Evolutionary conservation across 2,329 filamentous ascomycete species (phyloP), one percentile per base, ranked within the genome.

Genomic region (Myrmaecium sp.): DNA sequence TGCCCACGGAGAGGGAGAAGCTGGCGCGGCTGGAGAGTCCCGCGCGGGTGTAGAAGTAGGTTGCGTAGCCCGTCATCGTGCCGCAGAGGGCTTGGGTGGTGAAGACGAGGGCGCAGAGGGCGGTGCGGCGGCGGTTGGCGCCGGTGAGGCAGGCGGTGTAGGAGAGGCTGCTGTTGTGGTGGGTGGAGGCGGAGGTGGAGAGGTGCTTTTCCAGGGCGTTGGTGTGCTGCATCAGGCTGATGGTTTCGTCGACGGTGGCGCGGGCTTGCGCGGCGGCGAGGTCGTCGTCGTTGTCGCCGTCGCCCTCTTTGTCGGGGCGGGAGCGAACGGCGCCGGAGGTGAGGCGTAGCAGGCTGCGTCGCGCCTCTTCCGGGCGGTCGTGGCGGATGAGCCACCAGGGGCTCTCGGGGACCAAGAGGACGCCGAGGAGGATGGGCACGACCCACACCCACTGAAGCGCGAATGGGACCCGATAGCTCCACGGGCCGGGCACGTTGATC

Each of bases 211-310:
- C 82, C n/a, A 91, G 56, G 1, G 76, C 74, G 2, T 77, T 83
- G 1, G 82, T 92, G 43, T 89, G 78, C 3, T 81, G 69, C 70
- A 93, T 92, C 79, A 91, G 86, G 36, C 78, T 72, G 33, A 92
- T 64, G 0, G 78, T 89, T 10, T 45, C 42, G 23, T 46, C 43
- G 8, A 38, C 34, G 14, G 46, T 40, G 32, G 43, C 43, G 14
- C 73, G 65, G 1, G 69, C 70, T 33, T 80, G 69, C 23, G 58
- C 57, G 33, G 64, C 72, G 2, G 74, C 77, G 15, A 81, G 55
- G 4, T 19, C 14, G 6, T 44, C 40, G 24, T 45, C 43, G 6
- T 38, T 34, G 14, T 46, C 41, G 31, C 42, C 42, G 14, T 73
- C 65, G 1, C 69, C 70, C 33, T 80, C 69, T 23, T 58, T 57